A percentile compares a stretch with the other conserved stretches of the same genome.
Evolutionary conservation across 768 basidiomycete genomes (phyloP).

Genomic region (Boletales sp.): DNA sequence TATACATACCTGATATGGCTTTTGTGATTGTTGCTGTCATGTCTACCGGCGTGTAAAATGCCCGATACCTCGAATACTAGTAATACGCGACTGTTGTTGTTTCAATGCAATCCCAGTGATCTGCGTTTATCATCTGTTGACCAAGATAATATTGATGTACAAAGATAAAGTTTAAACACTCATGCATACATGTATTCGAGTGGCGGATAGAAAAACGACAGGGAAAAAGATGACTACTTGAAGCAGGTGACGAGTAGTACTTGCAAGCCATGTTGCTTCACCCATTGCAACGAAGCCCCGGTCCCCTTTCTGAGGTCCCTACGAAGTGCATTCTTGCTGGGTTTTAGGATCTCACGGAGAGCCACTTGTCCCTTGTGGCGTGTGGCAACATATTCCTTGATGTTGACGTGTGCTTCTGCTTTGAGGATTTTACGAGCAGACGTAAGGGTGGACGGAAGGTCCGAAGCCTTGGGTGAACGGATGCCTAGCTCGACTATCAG

Average conservation of each 20-base stretch:
- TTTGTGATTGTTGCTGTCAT: conserved; percentile 1
- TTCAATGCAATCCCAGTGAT: too few species aligned
- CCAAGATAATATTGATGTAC: too few species aligned
- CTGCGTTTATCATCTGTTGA: too few species aligned
- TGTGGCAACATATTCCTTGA: conserved; percentile 67
- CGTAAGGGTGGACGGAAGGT: conserved; percentile 57
- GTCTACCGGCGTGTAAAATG: conserved; percentile 11
- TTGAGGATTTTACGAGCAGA: conserved; percentile 69
- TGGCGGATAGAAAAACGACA: not conserved
- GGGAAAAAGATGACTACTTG: conserved; percentile 23
- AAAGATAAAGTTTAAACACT: too few species aligned
- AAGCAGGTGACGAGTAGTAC: conserved; percentile 59
- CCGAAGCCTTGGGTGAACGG: conserved; percentile 36
- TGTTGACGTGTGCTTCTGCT: conserved; percentile 63
- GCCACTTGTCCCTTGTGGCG: conserved; percentile 62
- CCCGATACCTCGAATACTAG: conserved; percentile 16
- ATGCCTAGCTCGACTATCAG: conserved; percentile 78
- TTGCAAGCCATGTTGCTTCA: conserved; percentile 60
- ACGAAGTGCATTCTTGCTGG: conserved; percentile 57
- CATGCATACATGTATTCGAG: too few species aligned
- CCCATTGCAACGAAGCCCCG: conserved; percentile 47
- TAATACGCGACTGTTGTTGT: too few species aligned
- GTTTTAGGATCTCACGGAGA: conserved; percentile 58
- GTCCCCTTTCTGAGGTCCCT: conserved; percentile 54
- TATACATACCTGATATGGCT: not conserved